Conservation (phyloP, 31 red algal species). For the Endocladia muricata region DNA sequence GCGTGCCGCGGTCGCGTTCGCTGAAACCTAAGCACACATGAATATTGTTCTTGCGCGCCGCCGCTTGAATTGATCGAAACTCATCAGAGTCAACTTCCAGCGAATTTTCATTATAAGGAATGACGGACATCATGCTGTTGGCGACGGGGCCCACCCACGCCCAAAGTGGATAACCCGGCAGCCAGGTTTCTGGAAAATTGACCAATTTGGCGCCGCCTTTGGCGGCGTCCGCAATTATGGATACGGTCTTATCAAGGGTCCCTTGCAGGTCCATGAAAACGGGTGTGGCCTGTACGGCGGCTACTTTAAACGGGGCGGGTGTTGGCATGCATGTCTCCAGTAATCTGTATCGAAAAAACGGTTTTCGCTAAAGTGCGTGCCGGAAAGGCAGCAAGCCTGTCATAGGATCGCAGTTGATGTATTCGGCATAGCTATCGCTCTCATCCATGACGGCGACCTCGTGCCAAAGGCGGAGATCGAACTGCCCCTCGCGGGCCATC, state of each 20-base stretch:
- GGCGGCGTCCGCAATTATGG: background rate
- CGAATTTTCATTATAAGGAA: background rate
- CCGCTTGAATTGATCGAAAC: background rate
- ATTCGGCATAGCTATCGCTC: background rate
- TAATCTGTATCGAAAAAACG: no score
- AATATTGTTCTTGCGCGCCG: background rate
- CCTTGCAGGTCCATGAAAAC: conserved; percentile 4
- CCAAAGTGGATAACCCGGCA: conserved; percentile 6
- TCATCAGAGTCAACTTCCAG: background rate
- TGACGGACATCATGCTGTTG: background rate
- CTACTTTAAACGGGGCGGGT: conserved; percentile 5
- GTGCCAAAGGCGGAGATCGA: background rate
- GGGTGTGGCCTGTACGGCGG: conserved; percentile 5
- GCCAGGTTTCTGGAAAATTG: conserved; percentile 9
- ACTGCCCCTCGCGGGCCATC: background rate
- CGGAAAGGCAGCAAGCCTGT: background rate
- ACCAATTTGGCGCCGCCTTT: background rate
- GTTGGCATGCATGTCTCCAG: no score
- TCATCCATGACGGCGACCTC: background rate
- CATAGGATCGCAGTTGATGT: background rate
- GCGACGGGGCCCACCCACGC: background rate
- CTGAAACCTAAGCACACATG: background rate
- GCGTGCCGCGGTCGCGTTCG: background rate
- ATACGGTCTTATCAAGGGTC: background rate
- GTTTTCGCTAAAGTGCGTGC: no score